A percentile compares a stretch with the other conserved stretches of the same genome.
Evolutionary conservation across 2,329 filamentous ascomycete genomes (phyloP).

Genomic region (Aplosporella prunicola): DNA sequence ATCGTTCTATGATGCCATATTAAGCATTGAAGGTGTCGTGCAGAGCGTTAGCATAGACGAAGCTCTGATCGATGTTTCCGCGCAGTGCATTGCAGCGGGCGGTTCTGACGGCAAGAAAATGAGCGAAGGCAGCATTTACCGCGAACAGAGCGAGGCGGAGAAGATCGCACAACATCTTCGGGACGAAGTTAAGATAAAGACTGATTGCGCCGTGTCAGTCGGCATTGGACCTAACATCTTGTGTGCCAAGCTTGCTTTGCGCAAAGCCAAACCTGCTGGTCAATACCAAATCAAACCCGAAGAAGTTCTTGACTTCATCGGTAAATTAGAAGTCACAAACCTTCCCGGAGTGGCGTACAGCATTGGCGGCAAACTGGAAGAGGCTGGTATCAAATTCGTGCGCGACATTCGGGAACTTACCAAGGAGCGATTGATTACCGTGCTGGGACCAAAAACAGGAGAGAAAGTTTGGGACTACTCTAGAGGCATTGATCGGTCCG

Average conservation of each 20-base stretch:
- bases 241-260: conserved; percentile 79
- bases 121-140: conserved; percentile 59
- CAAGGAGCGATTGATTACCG: conserved; percentile 62
- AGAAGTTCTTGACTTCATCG: conserved; percentile 66
- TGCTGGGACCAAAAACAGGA: conserved; percentile 84
- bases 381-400: conserved; percentile 71
- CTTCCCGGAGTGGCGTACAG: conserved; percentile 90
- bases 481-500: conserved; percentile 72
- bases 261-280: conserved; percentile 88
- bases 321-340: conserved; percentile 65
- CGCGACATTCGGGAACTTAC: conserved; percentile 71
- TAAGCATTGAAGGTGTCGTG: conserved; percentile 70
- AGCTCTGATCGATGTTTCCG: conserved; percentile 75
- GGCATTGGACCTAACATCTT: conserved; percentile 88
- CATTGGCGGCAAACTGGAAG: conserved; percentile 78
- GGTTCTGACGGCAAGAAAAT: conserved; percentile 57
- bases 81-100: conserved; percentile 54
- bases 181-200: conserved; percentile 59
- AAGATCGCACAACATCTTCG: conserved; percentile 60
- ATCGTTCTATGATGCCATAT: conserved; percentile 75
- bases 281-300: conserved; percentile 83
- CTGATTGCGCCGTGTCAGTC: conserved; percentile 80
- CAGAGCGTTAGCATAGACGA: conserved; percentile 98
- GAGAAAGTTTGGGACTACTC: conserved; percentile 86
- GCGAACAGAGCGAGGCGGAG: conserved; percentile 71